Evolutionary conservation across 805 yeast genomes (phyloP).

Genomic region (Yarrowia keelungensis): DNA sequence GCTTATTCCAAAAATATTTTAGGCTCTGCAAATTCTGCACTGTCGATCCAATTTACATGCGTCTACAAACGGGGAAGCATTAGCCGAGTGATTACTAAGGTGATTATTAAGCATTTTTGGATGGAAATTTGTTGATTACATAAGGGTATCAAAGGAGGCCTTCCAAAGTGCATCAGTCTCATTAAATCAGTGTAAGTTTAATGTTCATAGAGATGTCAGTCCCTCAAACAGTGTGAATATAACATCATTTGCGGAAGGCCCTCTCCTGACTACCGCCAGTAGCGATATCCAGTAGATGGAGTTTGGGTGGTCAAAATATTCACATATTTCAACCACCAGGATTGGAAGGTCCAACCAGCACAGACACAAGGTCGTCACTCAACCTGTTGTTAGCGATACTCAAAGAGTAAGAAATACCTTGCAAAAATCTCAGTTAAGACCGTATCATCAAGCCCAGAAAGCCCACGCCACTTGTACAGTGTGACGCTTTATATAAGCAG

Average conservation of each 20-base stretch:
- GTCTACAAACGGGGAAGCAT: neutral
- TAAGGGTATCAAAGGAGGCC: conserved; percentile 8
- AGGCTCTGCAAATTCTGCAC: neutral
- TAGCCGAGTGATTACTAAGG: conserved; percentile 9
- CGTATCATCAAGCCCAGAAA: conserved; percentile 29
- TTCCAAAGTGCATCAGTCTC: conserved; percentile 37
- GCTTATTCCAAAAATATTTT: neutral
- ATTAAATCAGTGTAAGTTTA: conserved; percentile 32
- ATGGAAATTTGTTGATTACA: neutral
- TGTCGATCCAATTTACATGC: neutral
- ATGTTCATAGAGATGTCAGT: conserved; percentile 39
- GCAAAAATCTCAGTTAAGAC: conserved; percentile 28
- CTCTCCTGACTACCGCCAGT: conserved; percentile 36
- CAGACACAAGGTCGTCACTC: too few relatives aligned
- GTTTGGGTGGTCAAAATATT: neutral
- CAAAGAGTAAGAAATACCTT: neutral
- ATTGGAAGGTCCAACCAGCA: too few relatives aligned
- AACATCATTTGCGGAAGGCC: conserved; percentile 31
- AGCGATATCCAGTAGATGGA: conserved; percentile 30
- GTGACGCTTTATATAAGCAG: conserved; percentile 27
- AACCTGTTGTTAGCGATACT: conserved; percentile 9
- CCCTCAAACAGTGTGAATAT: conserved; percentile 39
- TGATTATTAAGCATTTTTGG: too few relatives aligned
- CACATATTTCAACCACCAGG: neutral
- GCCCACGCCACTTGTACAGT: conserved; percentile 35